These are phyloP conservation scores for Pneumocystis oryctolagi DNA, from an alignment of 1,139 yeast genomes.

Conservation along the genomic window DNA sequence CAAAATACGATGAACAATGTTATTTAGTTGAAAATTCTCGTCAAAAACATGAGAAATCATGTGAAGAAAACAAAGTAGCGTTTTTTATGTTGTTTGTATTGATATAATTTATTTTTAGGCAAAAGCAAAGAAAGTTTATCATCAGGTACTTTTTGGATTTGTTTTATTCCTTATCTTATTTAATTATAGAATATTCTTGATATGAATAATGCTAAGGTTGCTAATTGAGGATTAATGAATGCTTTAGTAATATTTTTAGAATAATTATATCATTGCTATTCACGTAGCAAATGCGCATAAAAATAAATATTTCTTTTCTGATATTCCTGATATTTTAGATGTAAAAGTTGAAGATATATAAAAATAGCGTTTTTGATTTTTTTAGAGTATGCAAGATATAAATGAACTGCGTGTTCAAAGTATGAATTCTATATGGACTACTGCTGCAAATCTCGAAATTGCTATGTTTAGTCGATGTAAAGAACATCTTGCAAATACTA, in stretches of 20 bases:
- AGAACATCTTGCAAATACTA: slow-evolving; percentile 31
- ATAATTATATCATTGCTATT: slow-evolving; percentile 64
- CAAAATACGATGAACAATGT: slow-evolving; percentile 64
- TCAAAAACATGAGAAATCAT: slow-evolving; percentile 40
- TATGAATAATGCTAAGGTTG: slow-evolving; percentile 62
- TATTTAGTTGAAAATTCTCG: slow-evolving; percentile 68
- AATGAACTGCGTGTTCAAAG: slow-evolving; percentile 66
- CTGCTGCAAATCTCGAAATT: slow-evolving; percentile 52
- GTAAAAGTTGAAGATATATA: not conserved
- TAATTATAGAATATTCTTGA: slow-evolving; percentile 41
- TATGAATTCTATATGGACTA: slow-evolving; percentile 52
- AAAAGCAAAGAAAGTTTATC: slow-evolving; percentile 13
- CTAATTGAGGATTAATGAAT: not conserved
- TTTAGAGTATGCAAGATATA: slow-evolving; percentile 58
- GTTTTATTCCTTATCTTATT: not conserved
- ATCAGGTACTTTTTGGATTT: not conserved
- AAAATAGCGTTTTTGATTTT: not conserved
- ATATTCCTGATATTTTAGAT: slow-evolving; percentile 73
- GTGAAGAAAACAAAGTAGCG: slow-evolving; percentile 21
- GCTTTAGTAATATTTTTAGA: slow-evolving; percentile 21
- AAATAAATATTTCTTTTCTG: slow-evolving; percentile 86
- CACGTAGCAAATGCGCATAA: slow-evolving; percentile 78
- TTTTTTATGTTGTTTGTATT: not conserved
- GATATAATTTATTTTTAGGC: not conserved
- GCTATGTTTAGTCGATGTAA: slow-evolving; percentile 40